A percentile compares a stretch with the other conserved stretches of the same genome.
Evolutionary conservation across 2,329 filamentous ascomycete genomes (phyloP).

Genomic region (Lachnellula suecica): DNA sequence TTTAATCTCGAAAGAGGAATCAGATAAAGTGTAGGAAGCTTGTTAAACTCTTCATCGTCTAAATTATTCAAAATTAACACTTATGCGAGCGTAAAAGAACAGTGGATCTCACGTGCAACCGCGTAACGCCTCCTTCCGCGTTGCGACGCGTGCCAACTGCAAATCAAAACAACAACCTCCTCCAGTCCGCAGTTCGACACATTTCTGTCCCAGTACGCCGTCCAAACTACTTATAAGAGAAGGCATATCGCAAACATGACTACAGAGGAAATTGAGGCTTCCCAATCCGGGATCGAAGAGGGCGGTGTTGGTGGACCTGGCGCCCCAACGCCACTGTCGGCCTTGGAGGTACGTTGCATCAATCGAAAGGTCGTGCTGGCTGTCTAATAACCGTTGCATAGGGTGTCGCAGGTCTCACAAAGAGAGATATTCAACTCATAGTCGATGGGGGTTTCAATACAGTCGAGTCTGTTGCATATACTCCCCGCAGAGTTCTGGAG

Average conservation of each 20-base stretch:
- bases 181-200: neutral
- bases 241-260: constrained; percentile 22
- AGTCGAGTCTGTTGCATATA: constrained; percentile 94
- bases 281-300: constrained; percentile 75
- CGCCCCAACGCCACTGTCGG: constrained; percentile 84
- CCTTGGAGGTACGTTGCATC: constrained; percentile 69
- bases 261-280: constrained; percentile 48
- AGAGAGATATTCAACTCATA: constrained; percentile 90
- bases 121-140: neutral
- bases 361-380: neutral
- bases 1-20: too few species aligned
- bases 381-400: constrained; percentile 37
- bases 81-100: neutral
- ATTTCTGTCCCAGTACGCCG: neutral
- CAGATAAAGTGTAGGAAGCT: too few species aligned
- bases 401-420: constrained; percentile 88
- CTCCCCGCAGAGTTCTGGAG: constrained; percentile 77
- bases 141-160: neutral
- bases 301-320: constrained; percentile 76
- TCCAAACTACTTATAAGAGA: neutral
- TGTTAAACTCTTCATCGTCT: too few species aligned
- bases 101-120: neutral
- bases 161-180: neutral
- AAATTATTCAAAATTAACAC: too few species aligned
- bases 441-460: constrained; percentile 93